A percentile compares a stretch with the other conserved stretches of the same genome.
These are phyloP conservation scores for Esteya vermicola DNA, from an alignment of 2,329 filamentous ascomycete species.

Conservation along the genomic window DNA sequence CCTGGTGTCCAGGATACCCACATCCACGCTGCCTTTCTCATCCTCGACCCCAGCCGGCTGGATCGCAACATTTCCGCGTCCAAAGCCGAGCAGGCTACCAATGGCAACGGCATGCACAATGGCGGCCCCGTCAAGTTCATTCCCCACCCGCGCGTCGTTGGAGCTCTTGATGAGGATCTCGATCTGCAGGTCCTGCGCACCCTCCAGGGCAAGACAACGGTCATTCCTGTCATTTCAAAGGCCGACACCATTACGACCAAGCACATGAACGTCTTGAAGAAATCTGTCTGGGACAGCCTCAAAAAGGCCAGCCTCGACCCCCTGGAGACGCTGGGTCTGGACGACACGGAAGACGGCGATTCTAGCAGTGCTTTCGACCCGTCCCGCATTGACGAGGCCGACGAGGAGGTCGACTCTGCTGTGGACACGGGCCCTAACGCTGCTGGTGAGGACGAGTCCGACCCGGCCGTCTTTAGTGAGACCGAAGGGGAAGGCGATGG, in stretches of 20 bases:
- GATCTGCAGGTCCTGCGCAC: constrained; percentile 82
- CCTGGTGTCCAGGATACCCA: constrained; percentile 91
- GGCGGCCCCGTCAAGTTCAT: constrained; percentile 33
- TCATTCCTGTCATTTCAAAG: constrained; percentile 91
- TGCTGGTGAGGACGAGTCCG: constrained; percentile 9
- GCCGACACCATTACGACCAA: constrained; percentile 91
- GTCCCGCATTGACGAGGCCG: constrained; percentile 42
- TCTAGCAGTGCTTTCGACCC: constrained; percentile 29
- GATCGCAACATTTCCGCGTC: constrained; percentile 66
- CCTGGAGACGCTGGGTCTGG: constrained; percentile 70
- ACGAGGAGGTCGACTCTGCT: constrained; percentile 38
- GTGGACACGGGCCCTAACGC: constrained; percentile 1
- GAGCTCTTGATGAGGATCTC: constrained; percentile 71
- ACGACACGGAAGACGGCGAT: constrained; percentile 47
- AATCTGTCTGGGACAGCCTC: constrained; percentile 75
- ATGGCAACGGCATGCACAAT: constrained; percentile 26
- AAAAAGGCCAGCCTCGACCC: constrained; percentile 80
- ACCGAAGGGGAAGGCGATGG: constrained; percentile 12
- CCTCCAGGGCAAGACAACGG: constrained; percentile 83
- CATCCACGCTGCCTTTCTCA: constrained; percentile 87
- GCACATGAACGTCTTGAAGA: constrained; percentile 88
- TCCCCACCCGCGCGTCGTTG: constrained; percentile 32
- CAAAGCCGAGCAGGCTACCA: constrained; percentile 25
- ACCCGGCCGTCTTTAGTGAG: constrained; percentile 14
- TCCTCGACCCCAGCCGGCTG: constrained; percentile 76